Evolutionary conservation across 2,329 filamentous ascomycete species (phyloP), one percentile per base, ranked within the genome.

Genomic region (Ophiostoma himal-ulmi): DNA sequence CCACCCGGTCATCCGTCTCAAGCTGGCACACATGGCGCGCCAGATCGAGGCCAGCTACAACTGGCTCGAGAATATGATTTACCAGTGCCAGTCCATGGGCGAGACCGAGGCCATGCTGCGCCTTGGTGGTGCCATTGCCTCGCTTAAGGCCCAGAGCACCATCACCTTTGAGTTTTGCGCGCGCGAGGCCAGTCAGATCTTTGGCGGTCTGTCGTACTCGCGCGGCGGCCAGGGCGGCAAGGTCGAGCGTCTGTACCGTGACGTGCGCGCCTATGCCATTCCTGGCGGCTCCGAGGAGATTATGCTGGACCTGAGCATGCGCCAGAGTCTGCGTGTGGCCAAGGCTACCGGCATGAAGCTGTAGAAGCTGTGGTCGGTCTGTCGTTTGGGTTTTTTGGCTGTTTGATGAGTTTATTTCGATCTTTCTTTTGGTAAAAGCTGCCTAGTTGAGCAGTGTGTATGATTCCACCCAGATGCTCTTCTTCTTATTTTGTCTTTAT

Each of bases 81-180:
- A 88, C 84, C 95, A 99, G 82, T 95, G 92, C 83, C 83, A 93
- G 81, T 89, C 89, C 81, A 98, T 98, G 94, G 88, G 89, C 73
- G 93, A 98, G 79, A 93, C 90, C 68, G 93, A 98, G 82, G 94
- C 94, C 71, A 98, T 97, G 93, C 84, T 98, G 76, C 92, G 94
- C 76, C 91, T 99, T 8, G 95, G 95, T 65, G 95, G 95, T 48
- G 92, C 94, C 74, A 98, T 98, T 78, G 95, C 95, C 68, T 86
- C 91, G 48, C 86, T 98, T 77, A 99, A 99, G 83, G 95, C 95
- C 1, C 95, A 99, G 81, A 86, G 91, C 60, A 99, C 95, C 1
- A 87, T 92, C 2, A 97, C 94, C 0, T 99, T 98, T 76, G 95
- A 99, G 83, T 98, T 96, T 84, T 99, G 95, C 82, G 95, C 95